phyloP scores from a whole-genome alignment of 805 yeast genomes.

The Kazachstania taianensis region DNA sequence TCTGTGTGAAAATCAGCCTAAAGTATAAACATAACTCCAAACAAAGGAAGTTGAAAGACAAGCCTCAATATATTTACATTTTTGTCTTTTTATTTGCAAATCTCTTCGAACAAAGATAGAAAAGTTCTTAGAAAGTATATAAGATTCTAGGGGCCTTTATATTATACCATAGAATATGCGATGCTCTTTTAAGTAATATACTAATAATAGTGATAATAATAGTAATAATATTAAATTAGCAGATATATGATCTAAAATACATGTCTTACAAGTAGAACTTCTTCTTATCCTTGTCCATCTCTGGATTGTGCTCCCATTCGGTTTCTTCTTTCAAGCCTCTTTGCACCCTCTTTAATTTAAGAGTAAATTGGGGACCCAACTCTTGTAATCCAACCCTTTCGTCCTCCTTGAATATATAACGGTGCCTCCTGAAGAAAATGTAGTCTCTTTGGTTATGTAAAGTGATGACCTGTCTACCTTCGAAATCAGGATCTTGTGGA shows the following conservation, averaged over 20 bases:
- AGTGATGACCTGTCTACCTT: conserved; percentile 93
- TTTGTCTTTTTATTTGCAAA: too few relatives aligned
- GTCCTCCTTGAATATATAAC: conserved; percentile 81
- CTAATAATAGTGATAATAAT: too few relatives aligned
- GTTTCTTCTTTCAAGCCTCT: conserved; percentile 85
- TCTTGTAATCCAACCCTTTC: conserved; percentile 93
- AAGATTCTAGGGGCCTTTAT: too few relatives aligned
- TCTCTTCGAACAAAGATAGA: too few relatives aligned
- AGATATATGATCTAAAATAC: neutral
- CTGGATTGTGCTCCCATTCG: conserved; percentile 94
- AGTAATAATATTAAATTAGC: too few relatives aligned
- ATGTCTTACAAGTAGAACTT: conserved; percentile 64
- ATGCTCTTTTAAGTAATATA: too few relatives aligned
- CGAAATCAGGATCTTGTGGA: conserved; percentile 87
- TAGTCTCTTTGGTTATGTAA: conserved; percentile 94
- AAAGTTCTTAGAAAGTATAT: too few relatives aligned
- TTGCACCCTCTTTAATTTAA: conserved; percentile 79
- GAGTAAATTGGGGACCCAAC: conserved; percentile 91
- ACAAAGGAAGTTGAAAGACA: too few relatives aligned
- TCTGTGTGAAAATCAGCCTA: too few relatives aligned
- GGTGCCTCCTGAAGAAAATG: conserved; percentile 89
- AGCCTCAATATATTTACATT: too few relatives aligned
- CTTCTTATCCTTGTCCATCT: conserved; percentile 93
- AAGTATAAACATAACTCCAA: too few relatives aligned
- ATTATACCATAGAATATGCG: too few relatives aligned